Percentiles rank a stretch among this genome's conserved stretches.
Evolutionary conservation across 2,329 filamentous ascomycete genomes (phyloP).

Genomic region (Thielaviopsis musarum): DNA sequence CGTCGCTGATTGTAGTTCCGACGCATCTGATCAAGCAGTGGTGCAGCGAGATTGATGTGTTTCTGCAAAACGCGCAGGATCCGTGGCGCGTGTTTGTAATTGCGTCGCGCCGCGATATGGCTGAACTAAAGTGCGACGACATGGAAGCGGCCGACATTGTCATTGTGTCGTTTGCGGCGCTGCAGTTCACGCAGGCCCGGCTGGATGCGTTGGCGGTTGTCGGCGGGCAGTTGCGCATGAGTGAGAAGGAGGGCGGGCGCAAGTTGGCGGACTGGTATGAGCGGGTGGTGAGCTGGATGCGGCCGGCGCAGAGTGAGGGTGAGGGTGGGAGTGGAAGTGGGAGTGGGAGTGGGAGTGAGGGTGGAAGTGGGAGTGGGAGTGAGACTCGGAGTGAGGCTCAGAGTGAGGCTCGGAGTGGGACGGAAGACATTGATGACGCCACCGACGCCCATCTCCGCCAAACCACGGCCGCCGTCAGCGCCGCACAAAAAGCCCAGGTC

Average conservation of each 20-base stretch:
- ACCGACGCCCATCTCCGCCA: not conserved
- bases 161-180: slow-evolving; percentile 18
- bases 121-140: not conserved
- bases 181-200: slow-evolving; percentile 3
- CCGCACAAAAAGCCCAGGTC: slow-evolving; percentile 2
- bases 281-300: slow-evolving; percentile 1
- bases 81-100: slow-evolving; percentile 17
- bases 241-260: slow-evolving; percentile 11
- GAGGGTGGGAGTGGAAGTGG: no score
- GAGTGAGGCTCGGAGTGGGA: not conserved
- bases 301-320: not conserved
- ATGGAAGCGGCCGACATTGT: slow-evolving; percentile 23
- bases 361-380: no score
- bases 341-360: no score
- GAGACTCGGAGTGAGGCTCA: not conserved
- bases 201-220: slow-evolving; percentile 9
- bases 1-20: slow-evolving; percentile 25
- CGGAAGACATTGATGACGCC: not conserved
- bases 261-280: slow-evolving; percentile 11
- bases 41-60: slow-evolving; percentile 19
- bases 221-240: slow-evolving; percentile 9
- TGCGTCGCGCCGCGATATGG: slow-evolving; percentile 5
- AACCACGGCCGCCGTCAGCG: not conserved
- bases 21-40: slow-evolving; percentile 25
- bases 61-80: slow-evolving; percentile 15